Evolutionary conservation across 2,329 filamentous ascomycete genomes (phyloP), one percentile per base, ranked within the genome.

Genomic region (Phaeosphaeriaceae sp.): DNA sequence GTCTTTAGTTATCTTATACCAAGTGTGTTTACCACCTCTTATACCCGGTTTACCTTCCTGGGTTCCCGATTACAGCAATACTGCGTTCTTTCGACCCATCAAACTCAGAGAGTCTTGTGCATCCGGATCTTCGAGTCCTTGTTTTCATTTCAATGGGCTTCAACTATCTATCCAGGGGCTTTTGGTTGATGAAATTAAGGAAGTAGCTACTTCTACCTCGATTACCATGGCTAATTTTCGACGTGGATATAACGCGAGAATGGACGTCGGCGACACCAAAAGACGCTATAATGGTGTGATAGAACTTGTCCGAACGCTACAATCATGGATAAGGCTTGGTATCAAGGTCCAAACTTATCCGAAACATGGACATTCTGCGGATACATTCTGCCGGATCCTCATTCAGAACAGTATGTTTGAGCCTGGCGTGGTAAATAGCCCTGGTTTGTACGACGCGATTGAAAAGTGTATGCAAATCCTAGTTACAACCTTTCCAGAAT

Each of bases 1-100:
- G 7, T 29, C 21, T n/a, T 16, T 40, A 16, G 13, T 16, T 15
- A 26, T 40, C 7, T 15, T 40, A 11, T 40, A 40, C 16, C 13
- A 17, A 15, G 18, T 21, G 23, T 40, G 23, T 17, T 21, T 40
- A 16, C 37, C 37, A 29, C 12, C n/a, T 16, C 12, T 29, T 2
- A 16, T 29, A 1, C 3, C 6, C 13, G 13, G 16, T 40, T 16
- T 40, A 28, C 37, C 37, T 11, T 40, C 37, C 5, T 40, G 37
- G 37, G 37, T 40, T 11, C 37, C 37, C 1, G 37, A 40, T n/a
- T 40, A n/a, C 12, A 40, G 37, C 37, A 40, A 40, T n/a, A n/a
- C 37, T 16, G 20, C 37, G 6, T 40, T 28, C 16, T n/a, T 26
- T 28, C 21, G n/a, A 7, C 23, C 37, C 1, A 40, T 40, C 9